These are phyloP conservation scores for Naganishia sp. DNA, from an alignment of 1,284 basidiomycete genomes.

Conservation along the genomic window DNA sequence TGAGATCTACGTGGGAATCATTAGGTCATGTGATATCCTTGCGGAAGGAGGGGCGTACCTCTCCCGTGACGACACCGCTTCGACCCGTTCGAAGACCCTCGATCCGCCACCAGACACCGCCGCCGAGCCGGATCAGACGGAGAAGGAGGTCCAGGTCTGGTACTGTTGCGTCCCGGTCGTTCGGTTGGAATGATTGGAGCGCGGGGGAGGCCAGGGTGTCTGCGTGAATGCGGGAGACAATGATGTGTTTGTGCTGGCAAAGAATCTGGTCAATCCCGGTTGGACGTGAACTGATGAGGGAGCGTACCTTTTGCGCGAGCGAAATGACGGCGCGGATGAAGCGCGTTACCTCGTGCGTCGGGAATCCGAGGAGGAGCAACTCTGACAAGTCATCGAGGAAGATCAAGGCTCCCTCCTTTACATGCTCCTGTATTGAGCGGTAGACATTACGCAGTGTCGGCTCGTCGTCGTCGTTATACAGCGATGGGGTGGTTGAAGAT, in stretches of 20 bases:
- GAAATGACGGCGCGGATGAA: constrained; percentile 14
- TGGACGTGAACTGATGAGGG: background rate
- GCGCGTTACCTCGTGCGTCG: background rate
- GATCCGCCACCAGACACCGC: constrained; percentile 48
- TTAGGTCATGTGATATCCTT: background rate
- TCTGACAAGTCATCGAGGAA: constrained; percentile 23
- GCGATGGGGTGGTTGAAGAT: background rate
- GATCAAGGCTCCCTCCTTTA: background rate
- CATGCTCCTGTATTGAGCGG: background rate
- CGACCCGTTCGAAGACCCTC: constrained; percentile 45
- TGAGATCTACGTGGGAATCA: constrained; percentile 38
- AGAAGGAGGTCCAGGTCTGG: constrained; percentile 39
- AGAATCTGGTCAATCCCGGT: background rate
- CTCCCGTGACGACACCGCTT: constrained; percentile 50
- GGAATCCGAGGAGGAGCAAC: constrained; percentile 19
- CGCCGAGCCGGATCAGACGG: constrained; percentile 36
- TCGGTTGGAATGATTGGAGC: constrained; percentile 14
- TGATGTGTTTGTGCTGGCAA: constrained; percentile 24
- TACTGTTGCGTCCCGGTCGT: background rate
- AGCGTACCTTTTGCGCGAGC: constrained; percentile 15
- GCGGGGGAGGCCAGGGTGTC: constrained; percentile 40
- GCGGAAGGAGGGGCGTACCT: constrained; percentile 39
- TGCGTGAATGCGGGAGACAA: constrained; percentile 46
- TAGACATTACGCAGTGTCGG: constrained; percentile 14
- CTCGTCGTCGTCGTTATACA: constrained; percentile 13